Evolutionary conservation across 2,329 filamentous ascomycete genomes (phyloP).

Genomic region (Colletotrichum lentis): DNA sequence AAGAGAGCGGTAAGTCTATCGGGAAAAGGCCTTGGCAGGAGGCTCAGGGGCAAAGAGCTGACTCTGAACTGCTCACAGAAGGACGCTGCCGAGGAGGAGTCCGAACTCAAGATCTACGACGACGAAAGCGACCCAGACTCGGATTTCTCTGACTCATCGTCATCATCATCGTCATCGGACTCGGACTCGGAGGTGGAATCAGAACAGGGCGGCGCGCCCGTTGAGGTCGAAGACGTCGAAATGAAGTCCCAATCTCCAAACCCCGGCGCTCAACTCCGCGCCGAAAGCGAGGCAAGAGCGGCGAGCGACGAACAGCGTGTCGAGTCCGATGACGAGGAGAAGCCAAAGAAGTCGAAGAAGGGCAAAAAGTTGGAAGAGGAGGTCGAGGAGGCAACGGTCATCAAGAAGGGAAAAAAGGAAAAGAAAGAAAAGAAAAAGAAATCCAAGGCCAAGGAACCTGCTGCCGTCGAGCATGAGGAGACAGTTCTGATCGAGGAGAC

Average conservation of each 20-base stretch:
- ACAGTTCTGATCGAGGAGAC: slow-evolving; percentile 38
- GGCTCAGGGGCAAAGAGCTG: background rate
- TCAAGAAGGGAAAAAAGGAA: slow-evolving; percentile 41
- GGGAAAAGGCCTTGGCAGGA: background rate
- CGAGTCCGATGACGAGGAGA: slow-evolving; percentile 41
- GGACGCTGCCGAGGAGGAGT: slow-evolving; percentile 41
- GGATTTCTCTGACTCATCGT: slow-evolving; percentile 39
- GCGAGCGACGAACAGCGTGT: slow-evolving; percentile 42
- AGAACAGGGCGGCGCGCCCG: slow-evolving; percentile 40
- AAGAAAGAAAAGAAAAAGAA: slow-evolving; percentile 46
- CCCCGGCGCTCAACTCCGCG: slow-evolving; percentile 36
- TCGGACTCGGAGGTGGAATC: slow-evolving; percentile 35
- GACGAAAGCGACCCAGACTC: slow-evolving; percentile 38
- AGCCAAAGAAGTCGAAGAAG: slow-evolving; percentile 35
- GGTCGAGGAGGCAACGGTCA: slow-evolving; percentile 11
- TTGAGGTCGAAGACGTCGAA: slow-evolving; percentile 44
- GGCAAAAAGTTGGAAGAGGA: slow-evolving; percentile 34
- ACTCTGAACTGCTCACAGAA: slow-evolving; percentile 37
- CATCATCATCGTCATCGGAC: slow-evolving; percentile 13
- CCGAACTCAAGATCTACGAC: slow-evolving; percentile 37
- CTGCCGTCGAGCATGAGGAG: slow-evolving; percentile 21
- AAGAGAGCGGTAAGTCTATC: slow-evolving; percentile 41
- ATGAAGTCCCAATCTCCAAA: slow-evolving; percentile 35
- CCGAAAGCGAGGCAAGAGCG: slow-evolving; percentile 35
- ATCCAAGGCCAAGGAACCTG: slow-evolving; percentile 44